phyloP scores from a whole-genome alignment of 257 asterid species.

The Voacanga thouarsii region DNA sequence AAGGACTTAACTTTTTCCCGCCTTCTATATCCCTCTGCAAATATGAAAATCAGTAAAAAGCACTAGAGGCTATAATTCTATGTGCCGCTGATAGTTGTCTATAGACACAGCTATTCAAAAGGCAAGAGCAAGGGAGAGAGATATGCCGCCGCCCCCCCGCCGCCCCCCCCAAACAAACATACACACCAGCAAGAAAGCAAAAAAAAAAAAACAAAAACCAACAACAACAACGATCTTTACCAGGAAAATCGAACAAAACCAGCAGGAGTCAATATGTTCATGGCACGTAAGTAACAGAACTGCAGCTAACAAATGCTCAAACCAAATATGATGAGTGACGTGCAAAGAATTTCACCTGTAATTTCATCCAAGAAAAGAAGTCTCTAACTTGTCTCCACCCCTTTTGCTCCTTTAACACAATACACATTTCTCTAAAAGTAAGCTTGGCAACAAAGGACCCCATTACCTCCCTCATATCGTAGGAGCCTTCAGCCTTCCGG shows the following conservation, averaged over 20 bases:
- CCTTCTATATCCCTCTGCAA: not conserved
- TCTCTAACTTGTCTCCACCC: slow-evolving; percentile 93
- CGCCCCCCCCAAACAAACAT: too few species aligned
- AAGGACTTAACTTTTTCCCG: not conserved
- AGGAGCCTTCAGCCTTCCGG: slow-evolving; percentile 56
- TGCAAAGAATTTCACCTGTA: slow-evolving; percentile 56
- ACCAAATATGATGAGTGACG: not conserved
- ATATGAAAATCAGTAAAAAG: not conserved
- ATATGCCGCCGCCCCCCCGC: too few species aligned
- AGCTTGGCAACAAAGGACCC: slow-evolving; percentile 81
- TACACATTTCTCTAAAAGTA: slow-evolving; percentile 84
- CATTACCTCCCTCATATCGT: slow-evolving; percentile 81
- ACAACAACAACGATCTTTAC: not conserved
- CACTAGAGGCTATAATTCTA: not conserved
- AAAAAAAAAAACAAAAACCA: not conserved
- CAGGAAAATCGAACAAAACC: not conserved
- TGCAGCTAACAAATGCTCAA: not conserved
- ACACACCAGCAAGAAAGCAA: too few species aligned
- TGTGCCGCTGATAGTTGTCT: not conserved
- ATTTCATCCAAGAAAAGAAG: slow-evolving; percentile 88
- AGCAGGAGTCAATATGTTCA: not conserved
- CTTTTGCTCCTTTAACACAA: slow-evolving; percentile 88
- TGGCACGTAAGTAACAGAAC: not conserved
- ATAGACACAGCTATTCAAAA: not conserved
- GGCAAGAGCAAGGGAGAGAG: not conserved